These are phyloP conservation scores for Citrus trifoliata DNA, from an alignment of 345 rosid species.

Conservation along the genomic window DNA sequence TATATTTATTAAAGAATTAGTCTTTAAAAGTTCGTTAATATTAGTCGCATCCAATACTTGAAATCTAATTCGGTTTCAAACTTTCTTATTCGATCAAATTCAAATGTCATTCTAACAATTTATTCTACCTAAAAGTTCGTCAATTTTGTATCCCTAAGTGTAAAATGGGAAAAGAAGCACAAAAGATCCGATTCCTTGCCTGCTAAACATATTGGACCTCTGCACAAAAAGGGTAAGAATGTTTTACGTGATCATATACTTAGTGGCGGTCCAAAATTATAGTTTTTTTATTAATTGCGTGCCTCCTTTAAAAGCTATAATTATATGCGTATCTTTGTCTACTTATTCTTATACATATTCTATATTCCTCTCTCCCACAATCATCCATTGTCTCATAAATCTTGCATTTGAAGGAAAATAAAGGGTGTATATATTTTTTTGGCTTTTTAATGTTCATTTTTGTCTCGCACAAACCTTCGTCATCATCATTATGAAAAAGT, in stretches of 20 bases:
- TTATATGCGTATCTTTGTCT: not conserved
- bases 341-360: constrained; percentile 8
- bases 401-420: not conserved
- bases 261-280: constrained; percentile 5
- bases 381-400: not conserved
- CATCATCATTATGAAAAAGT: not conserved
- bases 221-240: not conserved
- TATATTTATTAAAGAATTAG: too few species aligned
- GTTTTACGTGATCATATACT: not conserved
- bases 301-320: not conserved
- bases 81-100: too few species aligned
- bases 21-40: too few species aligned
- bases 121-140: too few species aligned
- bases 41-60: too few species aligned
- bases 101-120: too few species aligned
- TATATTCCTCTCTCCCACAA: not conserved
- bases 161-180: not conserved
- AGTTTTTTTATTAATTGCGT: not conserved
- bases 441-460: not conserved
- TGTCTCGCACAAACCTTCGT: not conserved
- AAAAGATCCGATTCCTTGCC: constrained; percentile 1
- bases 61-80: too few species aligned
- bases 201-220: not conserved
- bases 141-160: not conserved
- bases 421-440: not conserved